A percentile compares a stretch with the other conserved stretches of the same genome.
These are phyloP conservation scores for Tetracladium setigerum DNA, from an alignment of 495 filamentous ascomycete species.

Conservation along the genomic window DNA sequence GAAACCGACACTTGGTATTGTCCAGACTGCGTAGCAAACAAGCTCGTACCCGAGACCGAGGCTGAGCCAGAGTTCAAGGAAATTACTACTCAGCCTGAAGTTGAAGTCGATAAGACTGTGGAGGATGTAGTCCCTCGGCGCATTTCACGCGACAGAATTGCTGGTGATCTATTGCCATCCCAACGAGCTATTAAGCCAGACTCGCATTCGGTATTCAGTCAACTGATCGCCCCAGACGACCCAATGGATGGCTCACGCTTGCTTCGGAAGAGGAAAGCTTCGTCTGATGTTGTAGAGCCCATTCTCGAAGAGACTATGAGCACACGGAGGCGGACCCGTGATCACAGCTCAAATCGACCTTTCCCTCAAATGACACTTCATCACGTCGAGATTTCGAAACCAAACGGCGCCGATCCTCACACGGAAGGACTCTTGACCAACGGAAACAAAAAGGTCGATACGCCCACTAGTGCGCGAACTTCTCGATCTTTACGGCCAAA, in stretches of 20 bases:
- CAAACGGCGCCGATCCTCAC: neutral
- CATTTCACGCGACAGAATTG: slow-evolving; percentile 24
- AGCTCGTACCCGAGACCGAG: slow-evolving; percentile 43
- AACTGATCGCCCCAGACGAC: slow-evolving; percentile 71
- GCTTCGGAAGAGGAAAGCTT: slow-evolving; percentile 77
- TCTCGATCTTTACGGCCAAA: slow-evolving; percentile 28
- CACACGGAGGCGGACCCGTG: slow-evolving; percentile 13
- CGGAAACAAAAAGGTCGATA: slow-evolving; percentile 11
- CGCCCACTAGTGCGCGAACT: slow-evolving; percentile 16
- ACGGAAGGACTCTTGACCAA: slow-evolving; percentile 6
- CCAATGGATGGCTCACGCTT: slow-evolving; percentile 79
- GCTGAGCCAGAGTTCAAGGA: slow-evolving; percentile 17
- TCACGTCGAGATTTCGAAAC: too few relatives aligned
- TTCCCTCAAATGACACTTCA: too few relatives aligned
- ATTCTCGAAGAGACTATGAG: slow-evolving; percentile 8
- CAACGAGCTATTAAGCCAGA: slow-evolving; percentile 62
- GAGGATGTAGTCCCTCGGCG: slow-evolving; percentile 9
- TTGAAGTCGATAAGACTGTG: slow-evolving; percentile 40
- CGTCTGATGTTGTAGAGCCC: slow-evolving; percentile 25
- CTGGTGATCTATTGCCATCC: slow-evolving; percentile 69
- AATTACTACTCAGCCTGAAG: slow-evolving; percentile 27
- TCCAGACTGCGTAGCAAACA: slow-evolving; percentile 63
- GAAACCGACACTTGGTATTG: slow-evolving; percentile 71
- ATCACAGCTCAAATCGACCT: slow-evolving; percentile 1
- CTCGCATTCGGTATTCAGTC: slow-evolving; percentile 79